A percentile compares a stretch with the other conserved stretches of the same genome.
phyloP scores from a whole-genome alignment of 352 stramenopile species.

The Globisporangium barbulae region DNA sequence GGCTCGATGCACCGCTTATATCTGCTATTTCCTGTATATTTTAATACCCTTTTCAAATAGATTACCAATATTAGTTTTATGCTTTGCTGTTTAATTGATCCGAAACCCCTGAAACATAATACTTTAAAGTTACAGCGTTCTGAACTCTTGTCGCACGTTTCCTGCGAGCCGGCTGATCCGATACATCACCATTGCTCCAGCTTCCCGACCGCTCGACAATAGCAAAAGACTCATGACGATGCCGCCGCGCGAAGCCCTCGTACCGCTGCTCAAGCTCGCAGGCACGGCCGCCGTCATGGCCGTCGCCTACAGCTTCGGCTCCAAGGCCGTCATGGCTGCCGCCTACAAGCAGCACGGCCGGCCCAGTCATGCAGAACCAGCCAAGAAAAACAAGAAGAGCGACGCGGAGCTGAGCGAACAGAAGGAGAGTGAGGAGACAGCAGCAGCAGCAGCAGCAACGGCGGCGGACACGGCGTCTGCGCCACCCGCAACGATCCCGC shows the following conservation, averaged over 20 bases:
- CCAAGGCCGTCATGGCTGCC: slow-evolving; percentile 15
- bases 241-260: slow-evolving; percentile 24
- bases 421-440: neutral
- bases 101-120: neutral
- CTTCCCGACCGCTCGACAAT: neutral
- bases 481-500: slow-evolving; percentile 13
- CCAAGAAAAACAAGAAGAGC: slow-evolving; percentile 13
- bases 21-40: neutral
- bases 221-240: slow-evolving; percentile 11
- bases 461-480: neutral
- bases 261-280: slow-evolving; percentile 35
- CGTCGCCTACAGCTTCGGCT: slow-evolving; percentile 24
- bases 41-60: neutral
- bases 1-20: slow-evolving; percentile 1
- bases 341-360: slow-evolving; percentile 14
- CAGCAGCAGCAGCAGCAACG: slow-evolving; percentile 16
- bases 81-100: neutral
- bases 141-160: neutral
- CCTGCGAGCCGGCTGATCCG: neutral
- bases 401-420: neutral
- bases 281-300: slow-evolving; percentile 29
- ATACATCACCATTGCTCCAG: neutral
- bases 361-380: neutral
- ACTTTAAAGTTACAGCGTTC: neutral
- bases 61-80: neutral